These are phyloP conservation scores for Lyophyllum atratum DNA, from an alignment of 768 basidiomycete species.

Conservation along the genomic window DNA sequence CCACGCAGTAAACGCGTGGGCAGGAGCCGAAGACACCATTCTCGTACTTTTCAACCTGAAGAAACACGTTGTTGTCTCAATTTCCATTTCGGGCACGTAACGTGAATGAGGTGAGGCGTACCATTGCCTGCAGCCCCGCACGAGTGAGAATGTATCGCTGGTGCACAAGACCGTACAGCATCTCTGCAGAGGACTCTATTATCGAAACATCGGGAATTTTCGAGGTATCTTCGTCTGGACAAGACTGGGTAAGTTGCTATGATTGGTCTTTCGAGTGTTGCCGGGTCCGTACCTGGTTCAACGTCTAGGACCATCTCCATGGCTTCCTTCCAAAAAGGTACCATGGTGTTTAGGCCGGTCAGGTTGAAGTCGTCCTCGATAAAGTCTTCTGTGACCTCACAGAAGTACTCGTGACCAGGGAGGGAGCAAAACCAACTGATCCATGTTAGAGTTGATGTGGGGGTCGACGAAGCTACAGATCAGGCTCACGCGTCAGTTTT, in stretches of 20 bases:
- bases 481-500: constrained; percentile 21
- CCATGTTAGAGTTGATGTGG: constrained; percentile 92
- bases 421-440: constrained; percentile 96
- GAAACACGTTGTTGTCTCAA: constrained; percentile 14
- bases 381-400: constrained; percentile 97
- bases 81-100: constrained; percentile 6
- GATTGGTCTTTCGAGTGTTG: neutral
- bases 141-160: constrained; percentile 97
- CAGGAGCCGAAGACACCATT: constrained; percentile 88
- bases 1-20: constrained; percentile 92
- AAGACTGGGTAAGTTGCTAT: constrained; percentile 3
- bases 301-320: constrained; percentile 99
- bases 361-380: constrained; percentile 99
- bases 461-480: constrained; percentile 80
- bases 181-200: constrained; percentile 95
- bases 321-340: constrained; percentile 99
- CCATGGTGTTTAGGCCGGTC: constrained; percentile 92
- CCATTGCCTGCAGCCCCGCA: constrained; percentile 93
- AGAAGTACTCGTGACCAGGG: constrained; percentile 97
- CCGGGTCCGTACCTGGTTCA: constrained; percentile 78
- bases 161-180: constrained; percentile 96
- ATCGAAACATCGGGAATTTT: constrained; percentile 99
- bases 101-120: constrained; percentile 35
- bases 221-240: constrained; percentile 81
- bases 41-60: constrained; percentile 95